phyloP scores from a whole-genome alignment of 2,329 filamentous ascomycete species.

The Paramyrothecium roridum region DNA sequence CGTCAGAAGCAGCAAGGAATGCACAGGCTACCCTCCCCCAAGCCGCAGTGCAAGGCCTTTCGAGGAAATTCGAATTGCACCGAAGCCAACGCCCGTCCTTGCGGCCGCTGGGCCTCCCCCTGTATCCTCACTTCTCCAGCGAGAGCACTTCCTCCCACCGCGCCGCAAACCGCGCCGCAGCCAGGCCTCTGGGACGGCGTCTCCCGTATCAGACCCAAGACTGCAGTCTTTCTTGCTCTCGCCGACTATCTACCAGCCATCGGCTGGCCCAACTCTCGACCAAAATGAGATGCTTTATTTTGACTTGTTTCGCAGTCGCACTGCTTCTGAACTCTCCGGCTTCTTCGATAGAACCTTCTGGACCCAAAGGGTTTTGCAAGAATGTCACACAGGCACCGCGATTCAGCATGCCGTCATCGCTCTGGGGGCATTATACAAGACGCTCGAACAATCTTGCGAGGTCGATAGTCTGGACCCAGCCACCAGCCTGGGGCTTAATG shows the following conservation, averaged over 20 bases:
- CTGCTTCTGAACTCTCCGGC: conserved; percentile 60
- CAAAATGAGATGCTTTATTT: conserved; percentile 57
- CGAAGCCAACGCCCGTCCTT: conserved; percentile 32
- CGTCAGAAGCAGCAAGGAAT: conserved; percentile 53
- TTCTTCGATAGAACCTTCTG: conserved; percentile 67
- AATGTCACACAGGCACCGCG: conserved; percentile 58
- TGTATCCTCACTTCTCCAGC: conserved; percentile 5
- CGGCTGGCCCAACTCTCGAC: conserved; percentile 42
- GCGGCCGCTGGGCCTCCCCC: not conserved
- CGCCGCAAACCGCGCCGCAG: conserved; percentile 15
- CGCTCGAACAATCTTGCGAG: conserved; percentile 55
- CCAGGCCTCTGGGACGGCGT: conserved; percentile 8
- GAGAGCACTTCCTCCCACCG: conserved; percentile 25
- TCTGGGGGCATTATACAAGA: conserved; percentile 65
- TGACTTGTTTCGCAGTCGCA: conserved; percentile 58
- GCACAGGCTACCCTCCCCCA: conserved; percentile 61
- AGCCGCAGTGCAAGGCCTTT: conserved; percentile 42
- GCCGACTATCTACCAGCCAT: conserved; percentile 37
- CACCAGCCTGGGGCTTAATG: conserved; percentile 19
- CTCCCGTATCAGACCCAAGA: conserved; percentile 2
- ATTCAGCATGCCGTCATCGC: conserved; percentile 65
- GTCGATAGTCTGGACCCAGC: conserved; percentile 28
- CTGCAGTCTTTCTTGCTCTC: conserved; percentile 16
- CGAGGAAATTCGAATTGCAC: conserved; percentile 47
- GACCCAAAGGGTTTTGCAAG: conserved; percentile 59